A percentile compares a stretch with the other conserved stretches of the same genome.
Evolutionary conservation across 495 filamentous ascomycete genomes (phyloP).

Genomic region (Tuber umbilicatum): DNA sequence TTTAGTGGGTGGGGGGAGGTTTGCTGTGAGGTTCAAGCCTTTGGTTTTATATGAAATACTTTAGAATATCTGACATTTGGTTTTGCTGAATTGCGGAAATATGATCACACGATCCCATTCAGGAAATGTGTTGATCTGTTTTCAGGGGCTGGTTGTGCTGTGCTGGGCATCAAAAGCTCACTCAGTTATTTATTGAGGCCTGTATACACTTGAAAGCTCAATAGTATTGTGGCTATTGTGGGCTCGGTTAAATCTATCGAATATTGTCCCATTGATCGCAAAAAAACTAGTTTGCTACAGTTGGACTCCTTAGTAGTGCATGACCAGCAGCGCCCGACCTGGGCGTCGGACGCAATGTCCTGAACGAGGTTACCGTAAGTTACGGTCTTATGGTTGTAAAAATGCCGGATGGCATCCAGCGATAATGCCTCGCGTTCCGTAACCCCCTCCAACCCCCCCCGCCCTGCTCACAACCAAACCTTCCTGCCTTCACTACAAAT

Average conservation of each 20-base stretch:
- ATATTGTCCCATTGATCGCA: background rate
- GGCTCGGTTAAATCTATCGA: background rate
- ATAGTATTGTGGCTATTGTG: background rate
- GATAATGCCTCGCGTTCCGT: background rate
- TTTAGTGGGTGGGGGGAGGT: background rate
- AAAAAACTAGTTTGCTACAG: background rate
- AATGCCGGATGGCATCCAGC: background rate
- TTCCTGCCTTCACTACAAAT: background rate
- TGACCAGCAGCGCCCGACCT: too few species aligned
- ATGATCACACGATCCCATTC: background rate
- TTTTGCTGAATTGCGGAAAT: background rate
- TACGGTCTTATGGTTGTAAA: background rate
- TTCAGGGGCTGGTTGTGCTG: background rate
- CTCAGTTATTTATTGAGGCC: background rate
- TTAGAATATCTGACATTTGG: background rate
- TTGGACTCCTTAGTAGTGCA: background rate
- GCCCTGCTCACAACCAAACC: background rate
- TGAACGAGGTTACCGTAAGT: background rate
- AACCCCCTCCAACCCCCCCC: background rate
- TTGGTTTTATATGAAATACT: background rate
- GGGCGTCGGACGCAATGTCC: background rate
- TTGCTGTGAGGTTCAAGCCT: background rate
- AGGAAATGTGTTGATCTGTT: background rate
- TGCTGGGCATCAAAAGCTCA: background rate
- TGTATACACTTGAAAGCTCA: background rate